Conservation (phyloP, 2,329 filamentous ascomycete genomes). For the Pestalotiopsis sp. region DNA sequence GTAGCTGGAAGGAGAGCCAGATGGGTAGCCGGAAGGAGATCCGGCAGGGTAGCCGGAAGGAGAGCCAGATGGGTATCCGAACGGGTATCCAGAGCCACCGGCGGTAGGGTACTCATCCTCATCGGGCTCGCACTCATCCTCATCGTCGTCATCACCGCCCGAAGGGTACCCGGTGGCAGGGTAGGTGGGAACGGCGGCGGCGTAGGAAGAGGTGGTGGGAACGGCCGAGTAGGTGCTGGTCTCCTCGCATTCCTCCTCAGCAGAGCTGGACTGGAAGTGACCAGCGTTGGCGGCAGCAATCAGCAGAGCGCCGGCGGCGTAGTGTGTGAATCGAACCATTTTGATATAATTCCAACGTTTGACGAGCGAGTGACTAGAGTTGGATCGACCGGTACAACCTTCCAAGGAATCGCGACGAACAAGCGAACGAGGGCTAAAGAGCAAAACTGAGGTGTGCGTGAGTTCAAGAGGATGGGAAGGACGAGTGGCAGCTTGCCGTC, state of each 20-base stretch:
- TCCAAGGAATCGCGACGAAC: conserved; percentile 13
- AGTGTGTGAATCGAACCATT: conserved; percentile 33
- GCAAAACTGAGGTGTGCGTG: conserved; percentile 10
- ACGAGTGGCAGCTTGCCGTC: conserved; percentile 3
- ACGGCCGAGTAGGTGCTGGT: not conserved
- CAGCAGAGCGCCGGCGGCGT: conserved; percentile 30
- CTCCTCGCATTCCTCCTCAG: conserved; percentile 11
- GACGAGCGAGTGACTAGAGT: conserved; percentile 33
- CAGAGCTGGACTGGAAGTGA: conserved; percentile 6
- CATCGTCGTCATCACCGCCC: not conserved
- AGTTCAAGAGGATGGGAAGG: not conserved
- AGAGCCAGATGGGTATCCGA: not conserved
- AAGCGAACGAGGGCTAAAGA: conserved; percentile 3
- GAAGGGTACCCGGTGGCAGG: not conserved
- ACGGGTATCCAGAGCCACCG: not conserved
- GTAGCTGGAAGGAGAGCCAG: not conserved
- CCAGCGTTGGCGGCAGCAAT: conserved; percentile 26
- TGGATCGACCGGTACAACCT: conserved; percentile 18
- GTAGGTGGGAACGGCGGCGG: not conserved
- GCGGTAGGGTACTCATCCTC: conserved; percentile 2
- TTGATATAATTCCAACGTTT: conserved; percentile 16
- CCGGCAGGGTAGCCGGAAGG: not conserved
- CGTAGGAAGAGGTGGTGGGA: conserved; percentile 5
- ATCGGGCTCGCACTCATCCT: conserved; percentile 3
- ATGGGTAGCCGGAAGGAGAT: conserved; percentile 23